Evolutionary conservation across 2,329 filamentous ascomycete genomes (phyloP).

Genomic region (Fusarium pseudocircinatum): DNA sequence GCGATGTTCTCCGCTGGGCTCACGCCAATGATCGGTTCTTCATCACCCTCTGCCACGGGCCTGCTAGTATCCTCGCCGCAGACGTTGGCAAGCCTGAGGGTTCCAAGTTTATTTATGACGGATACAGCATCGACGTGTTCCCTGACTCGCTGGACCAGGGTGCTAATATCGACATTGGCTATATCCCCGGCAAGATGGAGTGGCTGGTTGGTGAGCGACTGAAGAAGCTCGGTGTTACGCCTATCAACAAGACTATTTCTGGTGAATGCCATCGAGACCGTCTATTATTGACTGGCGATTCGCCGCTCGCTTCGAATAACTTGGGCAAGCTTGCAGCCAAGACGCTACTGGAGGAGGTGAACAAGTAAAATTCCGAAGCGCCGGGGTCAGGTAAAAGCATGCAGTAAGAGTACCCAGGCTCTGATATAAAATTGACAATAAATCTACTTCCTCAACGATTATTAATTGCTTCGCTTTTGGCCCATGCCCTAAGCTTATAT

Average conservation of each 20-base stretch:
- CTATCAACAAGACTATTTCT: neutral
- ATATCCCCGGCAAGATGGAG: conserved; percentile 6
- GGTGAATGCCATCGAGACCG: neutral
- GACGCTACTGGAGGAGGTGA: neutral
- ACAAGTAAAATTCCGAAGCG: accelerated
- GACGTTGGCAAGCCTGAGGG: neutral
- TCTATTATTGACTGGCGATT: neutral
- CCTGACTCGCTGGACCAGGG: neutral
- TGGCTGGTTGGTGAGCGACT: neutral
- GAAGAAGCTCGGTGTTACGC: neutral
- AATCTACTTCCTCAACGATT: accelerated
- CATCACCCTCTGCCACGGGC: neutral
- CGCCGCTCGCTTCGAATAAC: neutral
- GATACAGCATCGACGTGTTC: neutral
- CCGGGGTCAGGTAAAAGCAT: accelerated
- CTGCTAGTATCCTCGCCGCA: neutral
- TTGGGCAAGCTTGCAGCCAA: neutral
- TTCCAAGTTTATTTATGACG: neutral
- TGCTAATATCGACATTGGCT: neutral
- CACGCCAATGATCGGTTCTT: neutral
- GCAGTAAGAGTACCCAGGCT: accelerated
- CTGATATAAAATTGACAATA: neutral
- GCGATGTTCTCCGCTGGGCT: neutral
- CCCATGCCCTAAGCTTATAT: too few relatives aligned
- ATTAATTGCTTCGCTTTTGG: too few relatives aligned